Percentiles rank a stretch among this genome's conserved stretches.
phyloP scores from a whole-genome alignment of 257 asterid genomes.

The Nicotiana knightiana region DNA sequence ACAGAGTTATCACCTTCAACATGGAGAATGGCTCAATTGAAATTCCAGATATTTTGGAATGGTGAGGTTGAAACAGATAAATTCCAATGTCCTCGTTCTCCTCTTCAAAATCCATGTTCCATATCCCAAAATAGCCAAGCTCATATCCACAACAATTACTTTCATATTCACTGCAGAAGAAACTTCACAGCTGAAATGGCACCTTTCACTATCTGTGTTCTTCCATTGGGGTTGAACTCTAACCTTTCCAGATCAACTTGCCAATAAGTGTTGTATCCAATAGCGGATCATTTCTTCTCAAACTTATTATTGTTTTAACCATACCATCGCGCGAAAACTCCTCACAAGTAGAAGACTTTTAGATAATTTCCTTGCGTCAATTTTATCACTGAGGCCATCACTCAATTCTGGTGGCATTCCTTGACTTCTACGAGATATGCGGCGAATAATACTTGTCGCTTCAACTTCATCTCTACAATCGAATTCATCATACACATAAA shows the following conservation, averaged over 20 bases:
- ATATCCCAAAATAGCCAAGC: constrained; percentile 67
- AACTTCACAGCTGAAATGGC: constrained; percentile 56
- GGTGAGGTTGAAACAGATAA: constrained; percentile 26
- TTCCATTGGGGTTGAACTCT: constrained; percentile 46
- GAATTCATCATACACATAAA: neutral
- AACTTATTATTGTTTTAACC: constrained; percentile 22
- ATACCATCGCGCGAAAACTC: constrained; percentile 43
- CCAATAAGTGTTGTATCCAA: neutral
- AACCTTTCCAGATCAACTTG: constrained; percentile 40
- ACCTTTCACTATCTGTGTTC: constrained; percentile 66
- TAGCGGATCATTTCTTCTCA: constrained; percentile 12
- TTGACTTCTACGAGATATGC: constrained; percentile 70
- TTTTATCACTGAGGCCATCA: neutral
- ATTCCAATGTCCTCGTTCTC: constrained; percentile 58
- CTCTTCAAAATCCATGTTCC: constrained; percentile 54
- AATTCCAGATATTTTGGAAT: constrained; percentile 68
- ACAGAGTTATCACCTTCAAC: constrained; percentile 42
- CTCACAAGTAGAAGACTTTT: constrained; percentile 31
- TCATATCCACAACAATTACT: constrained; percentile 72
- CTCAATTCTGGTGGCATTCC: constrained; percentile 58
- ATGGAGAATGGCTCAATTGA: constrained; percentile 48
- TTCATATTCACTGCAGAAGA: constrained; percentile 42
- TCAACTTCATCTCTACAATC: constrained; percentile 45
- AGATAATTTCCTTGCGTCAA: neutral
- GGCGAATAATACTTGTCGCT: constrained; percentile 50